Base-by-base conservation (phyloP, 371 early-diverging fungal genomes). In the Cokeromyces recurvatus region DNA sequence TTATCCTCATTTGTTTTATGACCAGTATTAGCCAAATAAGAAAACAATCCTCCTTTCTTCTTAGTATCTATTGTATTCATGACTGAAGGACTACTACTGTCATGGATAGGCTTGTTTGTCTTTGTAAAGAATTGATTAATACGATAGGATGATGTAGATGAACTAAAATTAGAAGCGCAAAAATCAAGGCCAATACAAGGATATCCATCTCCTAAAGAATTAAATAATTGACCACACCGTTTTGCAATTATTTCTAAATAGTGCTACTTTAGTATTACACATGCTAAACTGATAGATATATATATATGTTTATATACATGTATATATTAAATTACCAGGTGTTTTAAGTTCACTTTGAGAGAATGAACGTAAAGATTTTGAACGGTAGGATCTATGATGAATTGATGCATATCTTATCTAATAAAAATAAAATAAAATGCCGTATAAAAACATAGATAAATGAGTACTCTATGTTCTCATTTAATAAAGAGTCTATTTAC, bases 151-250 rank as follows among this genome's bases (percentile, higher is more conserved):
- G 39, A 49, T 0, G 57, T 32, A 0, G 69, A 51, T 11, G 35
- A 29, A 3, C 22, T 35, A 9, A 74, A 21, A 2, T 57, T 61
- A 9, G 53, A 55, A 2, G 71, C 77, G 6, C 53, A 38, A 3
- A 71, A 20, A 11, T 74, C 64, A 17, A 77, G 23, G 2, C 66
- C 66, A 7, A 51, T 34, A 20, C 71, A 65, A 2, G 77, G 77
- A 41, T 58, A 61, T 0, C 51, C 40, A 29, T 59, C 54, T 8
- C 48, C 57, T 5, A 62, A 37, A 11, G 55, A 39, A 27, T 69
- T 66, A 3, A 55, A 51, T 4, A 64, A 20, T 6, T 38, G 45
- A 24, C 57, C 64, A 66, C 48, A 38, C 5, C 4, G 38, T 14
- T 43, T 35, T 3, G 24, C 23, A 31, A 48, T 12, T 0, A 15